Evolutionary conservation across 176 grass and related monocot genomes (phyloP), one percentile per base, ranked within the genome.

Genomic region (Carex myosuroides): DNA sequence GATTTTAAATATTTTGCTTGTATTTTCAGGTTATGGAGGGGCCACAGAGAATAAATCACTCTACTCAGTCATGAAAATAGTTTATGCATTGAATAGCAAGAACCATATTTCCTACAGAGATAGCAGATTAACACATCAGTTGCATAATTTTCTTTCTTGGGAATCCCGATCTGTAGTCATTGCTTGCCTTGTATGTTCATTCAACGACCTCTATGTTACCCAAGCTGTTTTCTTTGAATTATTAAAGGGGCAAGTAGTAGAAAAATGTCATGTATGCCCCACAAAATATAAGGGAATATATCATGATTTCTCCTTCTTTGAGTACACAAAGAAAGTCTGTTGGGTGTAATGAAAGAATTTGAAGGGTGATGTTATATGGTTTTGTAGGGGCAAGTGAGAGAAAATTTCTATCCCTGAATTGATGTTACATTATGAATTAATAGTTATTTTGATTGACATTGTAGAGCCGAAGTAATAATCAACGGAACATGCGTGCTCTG

Each of bases 71-170:
- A 83, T 83, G 80, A 68, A 66, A 17, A 65, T 83, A 64, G 80
- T 83, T 83, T 65, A 83, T 46, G 35, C 57, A 14, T 65, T 83
- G 63, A 83, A 68, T 67, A 64, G 61, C 80, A 83, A 83, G 20
- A 68, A 83, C 62, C 62, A 22, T 83, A 66, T 83, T 83, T 83
- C 80, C 37, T 83, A 67, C 39, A 83, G 80, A 30, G 80, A 54
- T 29, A 68, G 60, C 80, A 66, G 26, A 55, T 67, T 83, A 52
- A 66, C 80, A 8, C 62, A 65, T 50, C 63, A 65, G 41, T 50
- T 83, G 80, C 41, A 83, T 44, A 22, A 83, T 67, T 83, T 68
- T 32, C 61, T 83, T 52, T 83, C 80, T 3, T 14, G 13, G 22
- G 17, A 68, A 83, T 83, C 80, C 26, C 13, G 20, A 83, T 83